phyloP scores from a whole-genome alignment of 2,329 filamentous ascomycete species.

The Diplodia sapinea region DNA sequence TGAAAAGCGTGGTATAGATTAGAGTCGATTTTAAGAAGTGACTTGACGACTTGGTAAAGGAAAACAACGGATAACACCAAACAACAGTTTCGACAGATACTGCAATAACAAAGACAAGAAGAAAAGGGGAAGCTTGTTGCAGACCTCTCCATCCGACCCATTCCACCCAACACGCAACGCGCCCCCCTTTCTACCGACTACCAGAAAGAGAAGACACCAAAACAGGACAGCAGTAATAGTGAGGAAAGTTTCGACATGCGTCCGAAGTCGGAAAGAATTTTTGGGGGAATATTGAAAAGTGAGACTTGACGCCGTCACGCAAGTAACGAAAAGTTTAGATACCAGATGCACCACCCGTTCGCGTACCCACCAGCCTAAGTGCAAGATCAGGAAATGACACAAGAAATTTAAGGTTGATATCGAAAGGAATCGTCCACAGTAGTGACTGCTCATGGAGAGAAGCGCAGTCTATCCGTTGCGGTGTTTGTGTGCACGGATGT shows the following conservation, averaged over 20 bases:
- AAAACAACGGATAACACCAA: slow-evolving; percentile 13
- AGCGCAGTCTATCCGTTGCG: slow-evolving; percentile 23
- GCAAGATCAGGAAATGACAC: slow-evolving; percentile 18
- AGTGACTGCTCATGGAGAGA: slow-evolving; percentile 14
- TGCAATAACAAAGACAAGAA: not conserved
- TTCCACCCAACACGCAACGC: slow-evolving; percentile 13
- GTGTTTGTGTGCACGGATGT: slow-evolving; percentile 3
- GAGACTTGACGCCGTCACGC: slow-evolving; percentile 26
- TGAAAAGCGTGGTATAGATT: slow-evolving; percentile 24
- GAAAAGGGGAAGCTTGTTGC: not conserved
- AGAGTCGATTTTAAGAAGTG: slow-evolving; percentile 26
- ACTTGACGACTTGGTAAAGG: slow-evolving; percentile 9
- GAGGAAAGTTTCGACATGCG: slow-evolving; percentile 13
- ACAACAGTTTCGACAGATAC: not conserved
- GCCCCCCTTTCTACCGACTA: slow-evolving; percentile 13
- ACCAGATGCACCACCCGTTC: slow-evolving; percentile 30
- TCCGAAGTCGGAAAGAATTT: slow-evolving; percentile 15
- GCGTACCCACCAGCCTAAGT: slow-evolving; percentile 19
- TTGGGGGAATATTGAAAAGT: slow-evolving; percentile 29
- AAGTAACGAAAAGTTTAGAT: slow-evolving; percentile 22
- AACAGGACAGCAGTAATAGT: slow-evolving; percentile 8
- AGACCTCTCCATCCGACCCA: slow-evolving; percentile 21
- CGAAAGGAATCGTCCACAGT: slow-evolving; percentile 14
- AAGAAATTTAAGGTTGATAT: slow-evolving; percentile 27
- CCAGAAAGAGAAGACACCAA: slow-evolving; percentile 4